Conservation (phyloP, 2,329 filamentous ascomycete genomes). For the Fusarium robinianum region DNA sequence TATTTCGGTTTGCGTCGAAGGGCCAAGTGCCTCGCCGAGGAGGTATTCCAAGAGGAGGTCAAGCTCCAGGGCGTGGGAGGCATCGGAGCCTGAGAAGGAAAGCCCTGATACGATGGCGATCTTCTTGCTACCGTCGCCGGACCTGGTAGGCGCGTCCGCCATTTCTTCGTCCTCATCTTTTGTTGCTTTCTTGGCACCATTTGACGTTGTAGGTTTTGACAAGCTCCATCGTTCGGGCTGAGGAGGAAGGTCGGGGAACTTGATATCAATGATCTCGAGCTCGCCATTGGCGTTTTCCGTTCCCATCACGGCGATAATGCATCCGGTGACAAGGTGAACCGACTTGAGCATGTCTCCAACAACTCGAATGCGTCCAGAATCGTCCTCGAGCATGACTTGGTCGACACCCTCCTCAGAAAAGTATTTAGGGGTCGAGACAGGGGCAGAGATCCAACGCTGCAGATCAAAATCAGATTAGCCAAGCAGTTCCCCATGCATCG, state of each 20-base stretch:
- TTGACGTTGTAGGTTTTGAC: conserved; percentile 51
- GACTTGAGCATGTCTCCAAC: conserved; percentile 71
- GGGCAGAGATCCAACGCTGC: conserved; percentile 87
- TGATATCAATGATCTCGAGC: conserved; percentile 88
- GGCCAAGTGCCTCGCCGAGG: conserved; percentile 75
- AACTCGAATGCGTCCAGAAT: conserved; percentile 84
- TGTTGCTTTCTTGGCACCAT: conserved; percentile 41
- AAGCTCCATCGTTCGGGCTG: conserved; percentile 82
- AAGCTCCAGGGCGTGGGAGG: conserved; percentile 73
- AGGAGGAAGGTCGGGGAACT: conserved; percentile 81
- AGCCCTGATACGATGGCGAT: conserved; percentile 90
- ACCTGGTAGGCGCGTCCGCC: conserved; percentile 45
- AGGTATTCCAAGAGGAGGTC: conserved; percentile 85
- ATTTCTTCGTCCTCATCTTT: conserved; percentile 62
- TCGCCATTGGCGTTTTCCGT: conserved; percentile 92
- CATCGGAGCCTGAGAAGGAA: conserved; percentile 74
- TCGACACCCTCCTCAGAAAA: conserved; percentile 62
- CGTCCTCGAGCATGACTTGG: conserved; percentile 90
- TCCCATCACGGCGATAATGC: conserved; percentile 91
- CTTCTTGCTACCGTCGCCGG: conserved; percentile 56
- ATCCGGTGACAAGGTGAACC: conserved; percentile 83
- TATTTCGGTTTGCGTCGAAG: conserved; percentile 60
- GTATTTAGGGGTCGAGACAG: conserved; percentile 77
- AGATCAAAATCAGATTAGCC: conserved; percentile 3
- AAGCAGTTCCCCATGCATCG: neutral